phyloP scores from a whole-genome alignment of 305 asterid species.

The Fraxinus velutina region DNA sequence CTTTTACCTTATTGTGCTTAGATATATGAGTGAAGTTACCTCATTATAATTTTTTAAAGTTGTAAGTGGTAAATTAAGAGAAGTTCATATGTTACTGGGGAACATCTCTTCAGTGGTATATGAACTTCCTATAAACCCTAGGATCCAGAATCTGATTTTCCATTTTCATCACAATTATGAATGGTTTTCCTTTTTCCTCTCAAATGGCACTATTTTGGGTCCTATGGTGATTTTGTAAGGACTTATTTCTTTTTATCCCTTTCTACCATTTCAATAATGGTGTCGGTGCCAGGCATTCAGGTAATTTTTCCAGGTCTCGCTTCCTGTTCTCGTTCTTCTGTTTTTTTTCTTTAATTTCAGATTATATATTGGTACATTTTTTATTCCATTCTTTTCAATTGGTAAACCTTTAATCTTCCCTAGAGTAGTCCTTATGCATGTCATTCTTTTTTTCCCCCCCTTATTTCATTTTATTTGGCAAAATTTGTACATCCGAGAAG shows the following conservation, averaged over 20 bases:
- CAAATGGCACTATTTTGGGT: background rate
- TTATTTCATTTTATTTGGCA: background rate
- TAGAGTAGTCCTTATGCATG: too few species aligned
- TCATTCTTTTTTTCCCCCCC: background rate
- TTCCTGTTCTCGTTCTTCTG: background rate
- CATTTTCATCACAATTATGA: background rate
- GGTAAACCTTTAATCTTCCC: too few species aligned
- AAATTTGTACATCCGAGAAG: background rate
- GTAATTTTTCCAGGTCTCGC: background rate
- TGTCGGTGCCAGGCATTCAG: too few species aligned
- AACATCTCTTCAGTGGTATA: too few species aligned
- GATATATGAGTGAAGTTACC: too few species aligned
- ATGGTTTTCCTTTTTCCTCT: background rate
- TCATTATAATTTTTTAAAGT: too few species aligned
- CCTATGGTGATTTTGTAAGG: background rate
- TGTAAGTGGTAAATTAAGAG: too few species aligned
- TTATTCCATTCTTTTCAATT: too few species aligned
- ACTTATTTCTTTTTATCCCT: background rate
- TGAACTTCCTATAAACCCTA: background rate
- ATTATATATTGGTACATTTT: background rate
- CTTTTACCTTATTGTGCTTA: too few species aligned
- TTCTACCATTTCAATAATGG: background rate
- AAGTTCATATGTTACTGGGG: too few species aligned
- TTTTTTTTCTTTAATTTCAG: background rate
- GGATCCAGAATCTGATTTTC: background rate